Percentiles rank a stretch among this genome's conserved stretches.
Evolutionary conservation across 1,284 basidiomycete genomes (phyloP).

Genomic region (Cryptococcus sp.): DNA sequence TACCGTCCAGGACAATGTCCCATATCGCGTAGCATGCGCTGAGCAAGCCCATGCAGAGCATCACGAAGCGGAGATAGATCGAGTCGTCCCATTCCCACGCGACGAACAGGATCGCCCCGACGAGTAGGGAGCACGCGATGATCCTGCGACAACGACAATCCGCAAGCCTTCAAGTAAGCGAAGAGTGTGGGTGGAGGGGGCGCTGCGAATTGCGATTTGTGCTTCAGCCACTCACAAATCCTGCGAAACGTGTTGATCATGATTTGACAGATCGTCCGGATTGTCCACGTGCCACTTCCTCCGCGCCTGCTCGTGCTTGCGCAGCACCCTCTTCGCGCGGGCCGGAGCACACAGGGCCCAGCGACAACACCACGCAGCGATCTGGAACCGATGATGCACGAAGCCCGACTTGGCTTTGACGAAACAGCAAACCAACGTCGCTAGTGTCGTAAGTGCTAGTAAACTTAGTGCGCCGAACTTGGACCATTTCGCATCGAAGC

Average conservation of each 20-base stretch:
- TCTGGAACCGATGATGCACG: slow-evolving; percentile 9
- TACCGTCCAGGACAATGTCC: slow-evolving; percentile 37
- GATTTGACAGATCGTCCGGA: slow-evolving; percentile 13
- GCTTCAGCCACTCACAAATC: slow-evolving; percentile 17
- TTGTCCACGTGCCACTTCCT: slow-evolving; percentile 11
- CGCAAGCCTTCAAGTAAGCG: background rate
- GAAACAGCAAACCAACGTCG: slow-evolving; percentile 11
- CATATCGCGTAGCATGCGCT: slow-evolving; percentile 37
- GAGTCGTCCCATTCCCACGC: slow-evolving; percentile 38
- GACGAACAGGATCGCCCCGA: slow-evolving; percentile 15
- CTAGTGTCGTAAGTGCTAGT: slow-evolving; percentile 8
- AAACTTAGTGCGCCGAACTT: slow-evolving; percentile 17
- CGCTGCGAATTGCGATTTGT: background rate
- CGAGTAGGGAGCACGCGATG: slow-evolving; percentile 13
- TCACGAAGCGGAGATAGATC: slow-evolving; percentile 34
- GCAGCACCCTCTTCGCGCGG: slow-evolving; percentile 3
- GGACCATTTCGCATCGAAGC: slow-evolving; percentile 29
- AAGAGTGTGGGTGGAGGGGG: background rate
- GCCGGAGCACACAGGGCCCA: slow-evolving; percentile 10
- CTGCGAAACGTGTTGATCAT: slow-evolving; percentile 19
- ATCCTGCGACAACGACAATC: slow-evolving; percentile 14
- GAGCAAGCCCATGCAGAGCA: slow-evolving; percentile 37
- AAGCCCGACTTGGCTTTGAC: slow-evolving; percentile 15
- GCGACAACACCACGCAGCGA: slow-evolving; percentile 7
- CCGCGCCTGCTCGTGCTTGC: slow-evolving; percentile 7